A percentile compares a stretch with the other conserved stretches of the same genome.
Conservation (phyloP, 306 rosid species). For the Castanea crenata region DNA sequence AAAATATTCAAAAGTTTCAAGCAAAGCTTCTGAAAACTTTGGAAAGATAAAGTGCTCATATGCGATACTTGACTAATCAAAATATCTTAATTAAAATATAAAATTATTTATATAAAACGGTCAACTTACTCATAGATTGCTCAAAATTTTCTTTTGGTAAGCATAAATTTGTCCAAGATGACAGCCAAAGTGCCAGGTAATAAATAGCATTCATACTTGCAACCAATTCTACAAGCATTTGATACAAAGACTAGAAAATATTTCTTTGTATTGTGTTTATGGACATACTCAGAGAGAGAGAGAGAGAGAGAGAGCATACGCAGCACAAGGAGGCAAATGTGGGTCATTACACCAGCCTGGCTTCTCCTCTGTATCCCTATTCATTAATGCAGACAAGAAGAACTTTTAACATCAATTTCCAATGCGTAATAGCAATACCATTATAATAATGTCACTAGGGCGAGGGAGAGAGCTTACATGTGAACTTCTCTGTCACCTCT, state of each 20-base stretch:
- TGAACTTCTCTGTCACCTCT: constrained; percentile 96
- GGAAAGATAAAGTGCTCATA: neutral
- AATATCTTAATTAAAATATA: neutral
- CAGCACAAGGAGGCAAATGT: constrained; percentile 96
- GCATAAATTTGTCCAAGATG: neutral
- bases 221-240: neutral
- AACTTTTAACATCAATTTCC: constrained; percentile 21
- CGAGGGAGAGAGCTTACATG: constrained; percentile 51
- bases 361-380: constrained; percentile 80
- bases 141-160: too few relatives aligned
- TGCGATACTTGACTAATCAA: neutral
- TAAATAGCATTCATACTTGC: neutral
- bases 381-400: constrained; percentile 31
- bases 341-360: constrained; percentile 99
- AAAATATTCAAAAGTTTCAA: neutral
- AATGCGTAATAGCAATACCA: constrained; percentile 15
- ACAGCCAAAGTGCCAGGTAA: neutral
- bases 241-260: neutral
- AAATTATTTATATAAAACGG: neutral
- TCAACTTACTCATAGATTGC: neutral
- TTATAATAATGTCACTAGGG: constrained; percentile 12
- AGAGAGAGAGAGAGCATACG: constrained; percentile 58
- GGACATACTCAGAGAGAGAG: neutral
- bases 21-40: neutral
- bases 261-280: neutral